Evolutionary conservation across 2,329 filamentous ascomycete genomes (phyloP).

Genomic region (Zymoseptoria ardabiliae): DNA sequence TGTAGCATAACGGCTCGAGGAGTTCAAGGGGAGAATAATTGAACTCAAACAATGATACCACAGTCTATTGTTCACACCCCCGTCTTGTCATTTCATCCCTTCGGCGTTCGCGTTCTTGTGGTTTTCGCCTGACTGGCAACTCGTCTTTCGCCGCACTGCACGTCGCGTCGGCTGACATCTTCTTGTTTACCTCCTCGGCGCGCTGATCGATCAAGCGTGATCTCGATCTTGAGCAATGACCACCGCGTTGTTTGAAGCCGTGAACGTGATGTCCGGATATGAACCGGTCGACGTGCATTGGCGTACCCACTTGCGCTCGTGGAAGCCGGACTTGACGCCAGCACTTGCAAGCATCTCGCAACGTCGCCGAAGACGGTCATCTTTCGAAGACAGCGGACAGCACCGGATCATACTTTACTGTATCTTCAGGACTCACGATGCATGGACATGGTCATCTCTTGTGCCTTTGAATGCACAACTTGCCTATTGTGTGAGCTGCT

Average conservation of each 20-base stretch:
- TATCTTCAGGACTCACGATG: not conserved
- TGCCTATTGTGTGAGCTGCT: not conserved
- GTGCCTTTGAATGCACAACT: not conserved
- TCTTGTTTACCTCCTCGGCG: slow-evolving; percentile 11
- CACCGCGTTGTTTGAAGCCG: slow-evolving; percentile 15
- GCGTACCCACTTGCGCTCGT: not conserved
- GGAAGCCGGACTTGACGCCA: not conserved
- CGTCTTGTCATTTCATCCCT: slow-evolving; percentile 2
- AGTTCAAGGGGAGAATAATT: slow-evolving; percentile 21
- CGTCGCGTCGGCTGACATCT: not conserved
- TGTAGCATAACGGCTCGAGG: slow-evolving; percentile 29
- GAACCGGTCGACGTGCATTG: not conserved
- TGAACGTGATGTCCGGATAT: not conserved
- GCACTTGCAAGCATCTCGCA: too few species aligned
- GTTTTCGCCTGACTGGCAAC: not conserved
- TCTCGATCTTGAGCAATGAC: slow-evolving; percentile 8
- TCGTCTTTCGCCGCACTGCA: not conserved
- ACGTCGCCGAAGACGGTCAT: too few species aligned
- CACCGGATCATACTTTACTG: not conserved
- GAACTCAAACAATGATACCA: slow-evolving; percentile 24
- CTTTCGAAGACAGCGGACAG: too few species aligned
- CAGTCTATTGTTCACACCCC: slow-evolving; percentile 5
- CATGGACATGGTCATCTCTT: not conserved
- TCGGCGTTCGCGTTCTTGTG: not conserved
- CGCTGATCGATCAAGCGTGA: not conserved